Conservation (phyloP, 768 basidiomycete genomes). For the Amanita fuliginea region DNA sequence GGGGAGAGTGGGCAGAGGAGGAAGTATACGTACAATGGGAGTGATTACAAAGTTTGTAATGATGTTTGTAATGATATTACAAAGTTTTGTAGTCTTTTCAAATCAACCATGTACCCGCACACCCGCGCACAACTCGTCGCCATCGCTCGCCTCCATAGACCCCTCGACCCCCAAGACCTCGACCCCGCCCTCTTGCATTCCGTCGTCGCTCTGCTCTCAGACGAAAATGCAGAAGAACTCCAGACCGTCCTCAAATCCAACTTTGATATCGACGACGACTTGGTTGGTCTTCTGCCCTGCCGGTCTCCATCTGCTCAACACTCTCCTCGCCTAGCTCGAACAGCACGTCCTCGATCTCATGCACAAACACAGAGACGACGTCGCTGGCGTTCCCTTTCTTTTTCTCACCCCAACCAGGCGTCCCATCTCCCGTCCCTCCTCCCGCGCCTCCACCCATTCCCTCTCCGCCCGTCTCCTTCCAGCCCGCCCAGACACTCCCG, state of each 20-base stretch:
- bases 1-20: conserved; percentile 65
- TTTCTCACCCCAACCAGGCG: conserved; percentile 73
- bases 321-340: conserved; percentile 44
- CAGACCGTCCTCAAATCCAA: conserved; percentile 62
- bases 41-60: no score
- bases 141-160: conserved; percentile 64
- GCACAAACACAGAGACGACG: conserved; percentile 89
- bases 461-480: conserved; percentile 52
- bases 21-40: conserved; percentile 52
- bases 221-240: conserved; percentile 83
- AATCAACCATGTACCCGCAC: conserved; percentile 51
- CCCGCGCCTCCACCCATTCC: conserved; percentile 66
- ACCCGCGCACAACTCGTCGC: conserved; percentile 72
- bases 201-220: conserved; percentile 61
- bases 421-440: conserved; percentile 72
- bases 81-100: no score
- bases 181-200: conserved; percentile 47
- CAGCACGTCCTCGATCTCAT: conserved; percentile 88
- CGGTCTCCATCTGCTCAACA: conserved; percentile 10
- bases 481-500: conserved; percentile 66
- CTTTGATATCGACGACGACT: conserved; percentile 59
- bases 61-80: no score
- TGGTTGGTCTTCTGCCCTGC: conserved; percentile 31
- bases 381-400: conserved; percentile 72
- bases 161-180: conserved; percentile 48